Percentiles rank a stretch among this genome's conserved stretches.
phyloP scores from a whole-genome alignment of 257 asterid species.

The Mitragyna speciosa region DNA sequence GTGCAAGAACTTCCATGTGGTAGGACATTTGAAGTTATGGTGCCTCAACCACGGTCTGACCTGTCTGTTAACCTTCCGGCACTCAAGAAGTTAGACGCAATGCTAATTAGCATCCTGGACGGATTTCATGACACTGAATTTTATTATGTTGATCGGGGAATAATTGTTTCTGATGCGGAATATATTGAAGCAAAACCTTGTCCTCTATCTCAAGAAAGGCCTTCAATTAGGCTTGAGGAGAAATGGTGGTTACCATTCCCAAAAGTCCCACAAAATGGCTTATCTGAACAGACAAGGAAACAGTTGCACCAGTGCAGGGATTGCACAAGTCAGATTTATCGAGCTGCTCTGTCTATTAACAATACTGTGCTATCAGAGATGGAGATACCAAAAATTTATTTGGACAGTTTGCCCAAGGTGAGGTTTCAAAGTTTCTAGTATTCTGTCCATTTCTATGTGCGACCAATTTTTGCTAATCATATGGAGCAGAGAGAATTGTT shows the following conservation, averaged over 20 bases:
- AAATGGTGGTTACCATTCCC: conserved; percentile 97
- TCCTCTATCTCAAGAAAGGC: conserved; percentile 46
- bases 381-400: conserved; percentile 74
- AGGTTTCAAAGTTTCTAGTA: not conserved
- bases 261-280: conserved; percentile 69
- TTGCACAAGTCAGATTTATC: conserved; percentile 76
- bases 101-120: conserved; percentile 70
- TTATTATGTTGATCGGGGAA: conserved; percentile 69
- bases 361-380: conserved; percentile 64
- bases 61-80: conserved; percentile 78
- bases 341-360: conserved; percentile 82
- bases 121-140: conserved; percentile 72
- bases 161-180: conserved; percentile 55
- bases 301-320: conserved; percentile 69
- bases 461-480: not conserved
- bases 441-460: not conserved
- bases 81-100: conserved; percentile 75
- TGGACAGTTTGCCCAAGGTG: conserved; percentile 87
- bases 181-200: conserved; percentile 37
- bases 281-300: conserved; percentile 62
- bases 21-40: conserved; percentile 81
- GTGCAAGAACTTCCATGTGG: conserved; percentile 76
- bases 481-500: not conserved
- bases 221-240: conserved; percentile 67
- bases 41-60: conserved; percentile 73